Percentiles rank a stretch among this genome's conserved stretches.
Evolutionary conservation across 2,329 filamentous ascomycete species (phyloP).

Genomic region (Botryosphaeria dothidea): DNA sequence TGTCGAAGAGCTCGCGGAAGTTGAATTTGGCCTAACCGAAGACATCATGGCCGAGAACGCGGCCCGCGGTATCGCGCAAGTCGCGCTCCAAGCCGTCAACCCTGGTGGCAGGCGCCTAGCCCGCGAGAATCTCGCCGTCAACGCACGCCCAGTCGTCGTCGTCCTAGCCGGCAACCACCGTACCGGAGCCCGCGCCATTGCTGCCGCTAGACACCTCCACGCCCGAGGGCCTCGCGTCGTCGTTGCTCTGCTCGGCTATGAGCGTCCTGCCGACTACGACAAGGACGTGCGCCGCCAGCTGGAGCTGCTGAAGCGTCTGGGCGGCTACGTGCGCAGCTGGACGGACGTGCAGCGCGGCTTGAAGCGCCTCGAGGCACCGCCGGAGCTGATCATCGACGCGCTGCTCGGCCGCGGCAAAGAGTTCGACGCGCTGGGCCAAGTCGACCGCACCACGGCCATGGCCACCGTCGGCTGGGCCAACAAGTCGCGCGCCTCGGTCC

Average conservation of each 20-base stretch:
- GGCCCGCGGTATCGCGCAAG: conserved; percentile 83
- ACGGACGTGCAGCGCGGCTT: conserved; percentile 56
- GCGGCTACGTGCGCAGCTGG: conserved; percentile 70
- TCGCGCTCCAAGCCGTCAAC: conserved; percentile 68
- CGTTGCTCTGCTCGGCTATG: conserved; percentile 80
- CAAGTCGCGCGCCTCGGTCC: conserved; percentile 75
- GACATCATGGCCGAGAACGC: conserved; percentile 92
- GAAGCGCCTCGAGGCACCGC: conserved; percentile 60
- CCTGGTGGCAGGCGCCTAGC: conserved; percentile 59
- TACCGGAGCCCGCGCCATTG: conserved; percentile 79
- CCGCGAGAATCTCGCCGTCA: conserved; percentile 40
- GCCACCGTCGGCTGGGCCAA: conserved; percentile 95
- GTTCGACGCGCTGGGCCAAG: conserved; percentile 83
- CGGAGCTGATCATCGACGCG: conserved; percentile 85
- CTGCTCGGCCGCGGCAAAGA: conserved; percentile 82
- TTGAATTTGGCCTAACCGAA: conserved; percentile 82
- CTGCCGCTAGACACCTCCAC: conserved; percentile 81
- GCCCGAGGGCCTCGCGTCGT: conserved; percentile 81
- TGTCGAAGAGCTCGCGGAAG: conserved; percentile 85
- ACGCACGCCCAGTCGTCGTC: conserved; percentile 61
- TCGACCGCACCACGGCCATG: conserved; percentile 80
- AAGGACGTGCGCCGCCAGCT: conserved; percentile 80
- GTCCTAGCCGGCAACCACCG: conserved; percentile 96
- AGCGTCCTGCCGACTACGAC: conserved; percentile 77
- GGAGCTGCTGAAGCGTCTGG: conserved; percentile 79